Base-by-base conservation (phyloP, 1,139 yeast species). In the Yamadazyma friedrichii region DNA sequence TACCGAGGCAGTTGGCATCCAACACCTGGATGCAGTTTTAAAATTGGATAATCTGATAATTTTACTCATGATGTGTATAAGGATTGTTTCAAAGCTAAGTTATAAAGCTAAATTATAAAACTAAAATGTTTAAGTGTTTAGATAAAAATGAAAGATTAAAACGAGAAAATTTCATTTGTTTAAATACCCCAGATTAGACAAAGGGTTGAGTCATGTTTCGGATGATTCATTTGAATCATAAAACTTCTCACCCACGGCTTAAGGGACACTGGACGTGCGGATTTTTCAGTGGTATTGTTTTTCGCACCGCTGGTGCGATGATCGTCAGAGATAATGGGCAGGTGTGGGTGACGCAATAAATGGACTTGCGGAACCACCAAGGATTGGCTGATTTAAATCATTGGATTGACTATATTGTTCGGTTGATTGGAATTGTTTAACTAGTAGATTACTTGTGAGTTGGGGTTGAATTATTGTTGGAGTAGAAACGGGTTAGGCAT, bases 1-100 rank as follows among this genome's bases (percentile, higher is more conserved):
- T n/a, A 29, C 32, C 4, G 33, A 48, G 33, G 52, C 53, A 16
- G 55, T 50, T 41, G 76, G 76, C 22, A 71, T 53, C 75, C 76
- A 71, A 50, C 74, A 70, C 52, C 74, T 67, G 40, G 75, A 57
- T 45, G 76, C 74, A 40, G 76, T 69, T 53, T 64, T 67, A 56
- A 61, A 66, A 27, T 67, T 53, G 34, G 72, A 55, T 34, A 70
- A 59, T 47, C 60, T 63, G 36, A 67, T 53, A 33, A 69, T 61
- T 53, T 65, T 68, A 41, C 59, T 58, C 72, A 67, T 68, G 8
- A 5, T 20, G 8, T 20, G 43, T 41, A 46, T 32, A n/a, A n/a
- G n/a, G n/a, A n/a, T n/a, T n/a, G n/a, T n/a, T n/a, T n/a, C n/a
- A n/a, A n/a, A n/a, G n/a, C n/a, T n/a, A n/a, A n/a, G n/a, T n/a